Base-by-base conservation (phyloP, 2,329 filamentous ascomycete genomes). In the Sphaerostilbella broomeana region DNA sequence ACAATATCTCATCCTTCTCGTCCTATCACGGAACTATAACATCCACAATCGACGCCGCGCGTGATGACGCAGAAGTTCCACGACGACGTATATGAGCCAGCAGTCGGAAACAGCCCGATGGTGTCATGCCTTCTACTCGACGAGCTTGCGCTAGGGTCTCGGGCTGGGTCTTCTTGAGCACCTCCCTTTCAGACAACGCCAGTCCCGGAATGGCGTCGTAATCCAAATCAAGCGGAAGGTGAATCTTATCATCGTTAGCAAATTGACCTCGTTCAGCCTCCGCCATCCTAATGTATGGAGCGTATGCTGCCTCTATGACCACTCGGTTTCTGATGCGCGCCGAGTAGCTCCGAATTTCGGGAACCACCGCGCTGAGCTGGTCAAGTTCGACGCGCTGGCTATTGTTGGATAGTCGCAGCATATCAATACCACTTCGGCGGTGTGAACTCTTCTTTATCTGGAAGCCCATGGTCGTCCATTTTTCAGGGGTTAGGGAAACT, bases 101-200 rank as follows among this genome's bases (percentile, higher is more conserved):
- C 45, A 92, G 56, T 39, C 76, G 63, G 29, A 82, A 54, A 42
- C 72, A 73, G 0, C 75, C 78, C 0, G 73, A 67, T 1, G 79
- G 77, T 15, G 78, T 82, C 45, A 83, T 68, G 4, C 90, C 90
- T 61, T 98, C 92, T 9, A 95, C 77, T 11, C 92, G 69, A 34
- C 87, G 73, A 21, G 90, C 90, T 72, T 95, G 92, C 0, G 86
- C 90, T 16, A 98, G 70, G 45, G 78, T 94, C 62, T 94, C 86
- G 0, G 92, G 92, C 36, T 77, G 69, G 1, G 86, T 84, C 3
- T 70, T 66, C 43, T 75, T 73, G 24, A 98, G 68, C 4, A 82
- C 73, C 19, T 77, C 71, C 60, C 77, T 81, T 67, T 97, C 92
- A 43, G 86, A 88, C 25, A 79, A 74, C 40, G 85, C 88, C 37